Conservation (phyloP, 495 filamentous ascomycete species). For the Hyaloscypha hepaticicola region DNA sequence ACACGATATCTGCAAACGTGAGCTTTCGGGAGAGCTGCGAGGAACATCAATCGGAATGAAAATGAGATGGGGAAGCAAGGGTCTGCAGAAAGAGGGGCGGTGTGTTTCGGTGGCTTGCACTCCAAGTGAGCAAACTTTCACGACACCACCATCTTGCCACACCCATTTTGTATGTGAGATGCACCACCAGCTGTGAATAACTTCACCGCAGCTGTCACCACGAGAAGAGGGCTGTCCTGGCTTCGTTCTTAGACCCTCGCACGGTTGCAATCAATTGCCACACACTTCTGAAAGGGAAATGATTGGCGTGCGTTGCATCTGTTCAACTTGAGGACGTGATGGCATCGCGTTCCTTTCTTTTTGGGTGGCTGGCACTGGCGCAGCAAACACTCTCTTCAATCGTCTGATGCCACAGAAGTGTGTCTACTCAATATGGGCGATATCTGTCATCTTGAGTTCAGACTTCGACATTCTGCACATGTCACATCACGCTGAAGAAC, state of each 20-base stretch:
- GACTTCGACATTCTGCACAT: background rate
- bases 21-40: slow-evolving; percentile 7
- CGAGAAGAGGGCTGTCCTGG: slow-evolving; percentile 3
- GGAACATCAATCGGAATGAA: background rate
- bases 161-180: slow-evolving; percentile 24
- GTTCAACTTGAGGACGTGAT: background rate
- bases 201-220: slow-evolving; percentile 17
- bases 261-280: slow-evolving; percentile 26
- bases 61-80: slow-evolving; percentile 17
- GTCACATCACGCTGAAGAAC: background rate
- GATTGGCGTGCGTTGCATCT: background rate
- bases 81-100: slow-evolving; percentile 20
- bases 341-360: background rate
- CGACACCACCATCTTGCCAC: background rate
- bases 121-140: slow-evolving; percentile 13
- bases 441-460: background rate
- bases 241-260: slow-evolving; percentile 14
- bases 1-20: slow-evolving; percentile 20
- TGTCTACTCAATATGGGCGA: too few species aligned
- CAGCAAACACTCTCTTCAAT: background rate
- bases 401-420: background rate
- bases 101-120: slow-evolving; percentile 17
- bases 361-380: background rate
- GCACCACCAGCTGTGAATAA: slow-evolving; percentile 18
- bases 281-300: slow-evolving; percentile 12